phyloP scores from a whole-genome alignment of 1,139 yeast genomes.

The Debaryomyces robertsiae region DNA sequence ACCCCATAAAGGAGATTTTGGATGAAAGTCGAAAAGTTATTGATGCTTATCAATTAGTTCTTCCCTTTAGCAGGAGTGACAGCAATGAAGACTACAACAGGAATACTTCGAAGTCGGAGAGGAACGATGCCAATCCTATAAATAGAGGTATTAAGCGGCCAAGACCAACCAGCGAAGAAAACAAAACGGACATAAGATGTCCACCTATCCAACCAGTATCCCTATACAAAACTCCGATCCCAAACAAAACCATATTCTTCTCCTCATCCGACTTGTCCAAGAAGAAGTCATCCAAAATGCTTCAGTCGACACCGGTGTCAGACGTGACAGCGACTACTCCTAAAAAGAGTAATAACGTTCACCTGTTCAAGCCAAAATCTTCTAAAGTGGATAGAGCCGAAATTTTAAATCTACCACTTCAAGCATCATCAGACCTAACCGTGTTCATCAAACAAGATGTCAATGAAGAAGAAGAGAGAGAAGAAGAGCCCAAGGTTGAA shows the following conservation, averaged over 20 bases:
- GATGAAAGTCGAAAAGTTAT: slow-evolving; percentile 24
- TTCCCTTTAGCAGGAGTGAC: slow-evolving; percentile 18
- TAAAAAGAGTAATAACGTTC: slow-evolving; percentile 15
- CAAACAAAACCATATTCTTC: slow-evolving; percentile 34
- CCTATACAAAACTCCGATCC: slow-evolving; percentile 30
- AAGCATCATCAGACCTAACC: slow-evolving; percentile 3
- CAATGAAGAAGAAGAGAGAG: slow-evolving; percentile 1
- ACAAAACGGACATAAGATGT: slow-evolving; percentile 9
- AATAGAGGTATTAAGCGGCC: slow-evolving; percentile 14
- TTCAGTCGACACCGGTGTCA: slow-evolving; percentile 29
- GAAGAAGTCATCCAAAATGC: slow-evolving; percentile 16
- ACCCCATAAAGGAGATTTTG: slow-evolving; percentile 36
- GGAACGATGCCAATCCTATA: neutral
- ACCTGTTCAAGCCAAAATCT: slow-evolving; percentile 11
- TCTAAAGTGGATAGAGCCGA: slow-evolving; percentile 25
- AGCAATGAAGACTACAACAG: neutral
- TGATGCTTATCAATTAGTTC: slow-evolving; percentile 20
- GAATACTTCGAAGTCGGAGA: neutral
- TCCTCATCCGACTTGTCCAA: slow-evolving; percentile 33
- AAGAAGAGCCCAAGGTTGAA: too few relatives aligned
- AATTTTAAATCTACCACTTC: slow-evolving; percentile 13
- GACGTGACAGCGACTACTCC: slow-evolving; percentile 18
- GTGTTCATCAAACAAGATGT: neutral
- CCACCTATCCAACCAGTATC: slow-evolving; percentile 19
- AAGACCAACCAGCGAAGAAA: slow-evolving; percentile 9